Evolutionary conservation across 805 yeast genomes (phyloP).

Genomic region (Candida lessepsii): DNA sequence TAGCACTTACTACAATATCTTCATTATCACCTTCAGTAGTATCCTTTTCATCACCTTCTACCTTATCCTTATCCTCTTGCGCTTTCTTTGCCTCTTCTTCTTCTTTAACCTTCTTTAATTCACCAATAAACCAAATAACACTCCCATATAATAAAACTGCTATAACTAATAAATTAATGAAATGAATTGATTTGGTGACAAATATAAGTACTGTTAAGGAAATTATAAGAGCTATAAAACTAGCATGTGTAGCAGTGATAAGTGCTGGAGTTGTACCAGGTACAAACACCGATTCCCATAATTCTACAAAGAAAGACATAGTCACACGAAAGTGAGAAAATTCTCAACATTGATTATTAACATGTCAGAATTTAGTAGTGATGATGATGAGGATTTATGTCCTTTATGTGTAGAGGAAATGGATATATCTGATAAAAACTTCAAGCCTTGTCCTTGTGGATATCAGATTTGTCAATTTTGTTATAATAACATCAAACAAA

Average conservation of each 20-base stretch:
- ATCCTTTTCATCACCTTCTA: neutral
- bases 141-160: conserved; percentile 70
- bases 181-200: conserved; percentile 67
- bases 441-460: conserved; percentile 99
- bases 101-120: conserved; percentile 51
- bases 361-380: conserved; percentile 38
- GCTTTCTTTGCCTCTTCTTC: conserved; percentile 29
- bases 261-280: conserved; percentile 94
- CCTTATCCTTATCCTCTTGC: conserved; percentile 9
- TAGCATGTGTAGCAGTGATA: conserved; percentile 81
- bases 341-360: neutral
- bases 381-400: conserved; percentile 79
- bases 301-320: conserved; percentile 54
- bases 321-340: neutral
- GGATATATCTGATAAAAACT: conserved; percentile 94
- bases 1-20: neutral
- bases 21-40: conserved; percentile 1
- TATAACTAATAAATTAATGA: conserved; percentile 52
- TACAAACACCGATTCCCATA: conserved; percentile 88
- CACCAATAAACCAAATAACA: conserved; percentile 85
- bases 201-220: conserved; percentile 59
- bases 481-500: conserved; percentile 92
- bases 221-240: conserved; percentile 64
- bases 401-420: conserved; percentile 97
- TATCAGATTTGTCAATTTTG: conserved; percentile 98